A percentile compares a stretch with the other conserved stretches of the same genome.
Conservation (phyloP, 2,329 filamentous ascomycete species). For the Hortaea werneckii region DNA sequence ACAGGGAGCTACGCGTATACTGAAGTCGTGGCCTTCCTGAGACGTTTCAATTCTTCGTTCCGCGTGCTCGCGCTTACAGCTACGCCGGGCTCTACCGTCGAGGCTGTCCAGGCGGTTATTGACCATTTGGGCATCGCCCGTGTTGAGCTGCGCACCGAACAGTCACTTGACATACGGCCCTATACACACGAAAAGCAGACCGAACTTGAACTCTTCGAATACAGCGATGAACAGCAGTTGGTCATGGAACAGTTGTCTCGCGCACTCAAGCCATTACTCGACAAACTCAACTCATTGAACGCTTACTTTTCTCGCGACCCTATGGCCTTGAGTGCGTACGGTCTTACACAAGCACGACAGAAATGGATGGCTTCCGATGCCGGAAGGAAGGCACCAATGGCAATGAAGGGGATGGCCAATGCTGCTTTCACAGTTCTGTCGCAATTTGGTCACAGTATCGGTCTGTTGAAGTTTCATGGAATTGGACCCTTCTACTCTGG, state of each 20-base stretch:
- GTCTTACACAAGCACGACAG: slow-evolving; percentile 62
- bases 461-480: slow-evolving; percentile 89
- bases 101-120: slow-evolving; percentile 89
- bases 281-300: slow-evolving; percentile 69
- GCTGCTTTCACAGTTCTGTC: slow-evolving; percentile 67
- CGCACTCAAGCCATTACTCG: slow-evolving; percentile 67
- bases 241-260: slow-evolving; percentile 73
- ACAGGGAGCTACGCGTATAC: slow-evolving; percentile 94
- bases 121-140: slow-evolving; percentile 85
- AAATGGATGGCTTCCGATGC: slow-evolving; percentile 66
- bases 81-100: slow-evolving; percentile 82
- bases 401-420: slow-evolving; percentile 71
- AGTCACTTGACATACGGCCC: slow-evolving; percentile 83
- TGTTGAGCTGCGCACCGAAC: slow-evolving; percentile 89
- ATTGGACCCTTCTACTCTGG: slow-evolving; percentile 85
- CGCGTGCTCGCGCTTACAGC: slow-evolving; percentile 86
- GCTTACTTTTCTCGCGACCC: slow-evolving; percentile 80
- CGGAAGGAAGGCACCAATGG: slow-evolving; percentile 58
- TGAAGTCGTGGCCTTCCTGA: slow-evolving; percentile 77
- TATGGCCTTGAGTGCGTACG: slow-evolving; percentile 73
- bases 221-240: slow-evolving; percentile 76
- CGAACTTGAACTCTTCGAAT: slow-evolving; percentile 70
- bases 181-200: slow-evolving; percentile 79
- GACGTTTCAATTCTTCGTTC: slow-evolving; percentile 83
- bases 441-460: slow-evolving; percentile 75